Evolutionary conservation across 1,284 basidiomycete species (phyloP).

Genomic region (Fistulina hepatica): DNA sequence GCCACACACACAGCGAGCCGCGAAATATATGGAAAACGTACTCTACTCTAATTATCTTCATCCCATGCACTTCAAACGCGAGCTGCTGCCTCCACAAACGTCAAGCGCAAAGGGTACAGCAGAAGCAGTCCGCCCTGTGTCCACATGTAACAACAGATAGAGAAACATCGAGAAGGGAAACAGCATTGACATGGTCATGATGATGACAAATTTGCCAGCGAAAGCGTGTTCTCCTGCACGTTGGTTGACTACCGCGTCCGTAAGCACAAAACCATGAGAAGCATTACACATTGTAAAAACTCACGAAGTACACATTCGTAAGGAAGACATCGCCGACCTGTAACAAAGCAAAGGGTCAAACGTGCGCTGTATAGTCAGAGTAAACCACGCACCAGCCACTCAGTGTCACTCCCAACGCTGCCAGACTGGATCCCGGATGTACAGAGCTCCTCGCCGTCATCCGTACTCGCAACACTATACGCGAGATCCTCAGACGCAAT

Average conservation of each 20-base stretch:
- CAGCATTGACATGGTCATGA: too few relatives aligned
- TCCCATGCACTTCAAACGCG: too few relatives aligned
- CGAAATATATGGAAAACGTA: too few relatives aligned
- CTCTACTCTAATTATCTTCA: too few relatives aligned
- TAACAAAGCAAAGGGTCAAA: conserved; percentile 3
- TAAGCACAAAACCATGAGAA: not conserved
- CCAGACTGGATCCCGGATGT: conserved; percentile 65
- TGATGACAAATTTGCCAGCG: conserved; percentile 63
- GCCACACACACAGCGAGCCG: too few relatives aligned
- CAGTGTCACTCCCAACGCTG: conserved; percentile 44
- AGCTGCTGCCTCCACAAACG: too few relatives aligned
- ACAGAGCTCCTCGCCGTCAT: conserved; percentile 59
- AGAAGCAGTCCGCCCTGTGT: too few relatives aligned
- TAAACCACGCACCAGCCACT: conserved; percentile 62
- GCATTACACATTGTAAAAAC: not conserved
- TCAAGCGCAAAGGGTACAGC: too few relatives aligned
- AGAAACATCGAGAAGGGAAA: too few relatives aligned
- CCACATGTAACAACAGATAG: too few relatives aligned
- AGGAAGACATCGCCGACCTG: conserved; percentile 62
- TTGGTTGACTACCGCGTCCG: conserved; percentile 55
- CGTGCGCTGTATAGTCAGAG: not conserved
- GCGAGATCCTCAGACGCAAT: conserved; percentile 65
- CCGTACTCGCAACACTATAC: conserved; percentile 51
- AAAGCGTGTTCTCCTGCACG: conserved; percentile 55
- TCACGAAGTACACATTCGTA: conserved; percentile 66